Base-by-base conservation (phyloP, 2,329 filamentous ascomycete genomes). In the Sarocladium brachiariae region DNA sequence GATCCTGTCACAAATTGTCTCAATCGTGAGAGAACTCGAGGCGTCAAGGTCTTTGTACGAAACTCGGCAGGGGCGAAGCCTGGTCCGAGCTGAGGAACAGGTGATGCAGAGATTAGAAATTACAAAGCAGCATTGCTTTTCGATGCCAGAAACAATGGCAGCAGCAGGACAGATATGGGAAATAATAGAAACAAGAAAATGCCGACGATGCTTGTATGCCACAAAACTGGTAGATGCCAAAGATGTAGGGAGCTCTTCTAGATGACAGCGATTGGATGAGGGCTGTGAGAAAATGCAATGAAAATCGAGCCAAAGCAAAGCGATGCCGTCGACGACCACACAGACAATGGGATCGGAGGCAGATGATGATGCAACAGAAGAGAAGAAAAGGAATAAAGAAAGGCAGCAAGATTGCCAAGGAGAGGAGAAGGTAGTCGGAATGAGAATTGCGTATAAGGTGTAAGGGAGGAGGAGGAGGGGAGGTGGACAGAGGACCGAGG, bases 91-190 rank as follows among this genome's bases (percentile, higher is more conserved):
- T 50, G 48, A 53, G 53, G 52, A 48, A 51, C 57, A 54, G 54
- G 48, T 43, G 35, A 62, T 62, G 61, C 59, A 57, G 53, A 49
- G 49, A 63, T 63, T 63, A 63, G 57, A 57, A 37, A 62, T 61
- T 63, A 63, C 57, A 57, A 53, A 50, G 53, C 53, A 55, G 58
- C 59, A 61, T 63, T 39, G 50, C 53, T 55, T 50, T 51, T 19
- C 25, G 18, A 34, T 51, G 51, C 50, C 50, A 49, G 50, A 55
- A 50, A 54, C 25, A 51, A 52, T 37, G 52, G 52, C 27, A 53
- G 52, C 49, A 31, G 52, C 43, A 52, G 52, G 51, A 50, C 50
- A 50, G 33, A 53, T 13, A 47, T 16, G 11, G 14, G 19, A 37
- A 50, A 38, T 41, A 13, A 43, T 21, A 43, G 30, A 16, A 47